Conservation (phyloP, 106 monocot genomes). For the Allium sativum region DNA sequence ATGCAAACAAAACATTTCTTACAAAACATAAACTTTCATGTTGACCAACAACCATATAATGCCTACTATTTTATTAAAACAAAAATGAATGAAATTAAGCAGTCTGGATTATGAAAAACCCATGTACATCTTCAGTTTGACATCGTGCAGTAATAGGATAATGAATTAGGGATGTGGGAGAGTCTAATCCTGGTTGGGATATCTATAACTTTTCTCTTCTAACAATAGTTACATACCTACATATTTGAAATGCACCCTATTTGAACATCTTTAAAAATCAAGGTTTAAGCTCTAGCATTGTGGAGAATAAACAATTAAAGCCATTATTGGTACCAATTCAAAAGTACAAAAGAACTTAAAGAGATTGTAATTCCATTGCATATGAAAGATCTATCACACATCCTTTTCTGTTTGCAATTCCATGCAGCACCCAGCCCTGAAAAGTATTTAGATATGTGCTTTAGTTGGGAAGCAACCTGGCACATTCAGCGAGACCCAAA, state of each 20-base stretch:
- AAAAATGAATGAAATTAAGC: too few species aligned
- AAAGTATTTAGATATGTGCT: too few species aligned
- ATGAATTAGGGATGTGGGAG: constrained; percentile 33
- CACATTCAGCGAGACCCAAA: too few species aligned
- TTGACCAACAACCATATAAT: too few species aligned
- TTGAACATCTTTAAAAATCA: background rate
- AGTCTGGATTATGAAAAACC: constrained; percentile 15
- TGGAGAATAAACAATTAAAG: background rate
- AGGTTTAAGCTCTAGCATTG: background rate
- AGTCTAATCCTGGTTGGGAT: constrained; percentile 76
- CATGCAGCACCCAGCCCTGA: too few species aligned
- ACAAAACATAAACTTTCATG: background rate
- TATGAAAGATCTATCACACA: too few species aligned
- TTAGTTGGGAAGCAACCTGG: too few species aligned
- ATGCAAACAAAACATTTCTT: constrained; percentile 8
- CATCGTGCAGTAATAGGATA: constrained; percentile 51
- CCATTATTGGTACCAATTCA: too few species aligned
- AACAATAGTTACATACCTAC: constrained; percentile 63
- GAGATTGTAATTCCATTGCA: too few species aligned
- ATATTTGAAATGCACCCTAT: constrained; percentile 6
- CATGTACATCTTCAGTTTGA: constrained; percentile 40
- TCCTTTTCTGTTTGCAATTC: too few species aligned
- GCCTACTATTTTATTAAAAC: too few species aligned
- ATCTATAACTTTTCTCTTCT: constrained; percentile 57
- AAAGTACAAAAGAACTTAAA: too few species aligned